phyloP scores from a whole-genome alignment of 169 alveolate species.

The Babesia divergens region DNA sequence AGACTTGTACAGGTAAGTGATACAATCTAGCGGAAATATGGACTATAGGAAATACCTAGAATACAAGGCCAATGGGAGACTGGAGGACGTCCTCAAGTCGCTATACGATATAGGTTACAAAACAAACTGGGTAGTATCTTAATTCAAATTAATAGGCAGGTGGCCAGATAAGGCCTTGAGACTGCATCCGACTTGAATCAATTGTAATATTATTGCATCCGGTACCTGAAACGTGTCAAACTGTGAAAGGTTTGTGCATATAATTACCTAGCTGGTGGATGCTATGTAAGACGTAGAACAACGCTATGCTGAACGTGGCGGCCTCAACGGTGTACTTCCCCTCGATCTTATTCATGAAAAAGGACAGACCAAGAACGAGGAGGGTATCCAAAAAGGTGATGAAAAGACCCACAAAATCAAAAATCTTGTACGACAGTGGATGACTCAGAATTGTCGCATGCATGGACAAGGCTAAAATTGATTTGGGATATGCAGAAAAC shows the following conservation, averaged over 20 bases:
- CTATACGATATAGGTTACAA: constrained; percentile 68
- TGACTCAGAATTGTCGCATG: constrained; percentile 42
- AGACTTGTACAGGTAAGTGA: constrained; percentile 63
- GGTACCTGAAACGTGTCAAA: neutral
- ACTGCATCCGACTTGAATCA: neutral
- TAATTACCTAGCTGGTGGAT: constrained; percentile 16
- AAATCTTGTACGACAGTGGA: constrained; percentile 59
- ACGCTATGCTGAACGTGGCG: neutral
- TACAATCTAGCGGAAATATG: neutral
- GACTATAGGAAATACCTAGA: constrained; percentile 52
- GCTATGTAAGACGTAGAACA: constrained; percentile 21
- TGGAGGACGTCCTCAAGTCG: constrained; percentile 33
- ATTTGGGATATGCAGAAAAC: constrained; percentile 48
- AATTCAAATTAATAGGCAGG: neutral
- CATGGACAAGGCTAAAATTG: constrained; percentile 21
- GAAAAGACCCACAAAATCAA: constrained; percentile 53
- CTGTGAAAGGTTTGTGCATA: neutral
- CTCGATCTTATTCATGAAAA: neutral
- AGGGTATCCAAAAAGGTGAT: constrained; percentile 20
- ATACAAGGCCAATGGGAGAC: constrained; percentile 27
- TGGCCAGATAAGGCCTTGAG: neutral
- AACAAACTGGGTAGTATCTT: constrained; percentile 62
- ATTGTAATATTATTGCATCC: neutral
- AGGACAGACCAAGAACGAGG: constrained; percentile 6
- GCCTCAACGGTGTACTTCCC: constrained; percentile 6